These are phyloP conservation scores for Malus fusca DNA, from an alignment of 306 rosid genomes.

Conservation along the genomic window DNA sequence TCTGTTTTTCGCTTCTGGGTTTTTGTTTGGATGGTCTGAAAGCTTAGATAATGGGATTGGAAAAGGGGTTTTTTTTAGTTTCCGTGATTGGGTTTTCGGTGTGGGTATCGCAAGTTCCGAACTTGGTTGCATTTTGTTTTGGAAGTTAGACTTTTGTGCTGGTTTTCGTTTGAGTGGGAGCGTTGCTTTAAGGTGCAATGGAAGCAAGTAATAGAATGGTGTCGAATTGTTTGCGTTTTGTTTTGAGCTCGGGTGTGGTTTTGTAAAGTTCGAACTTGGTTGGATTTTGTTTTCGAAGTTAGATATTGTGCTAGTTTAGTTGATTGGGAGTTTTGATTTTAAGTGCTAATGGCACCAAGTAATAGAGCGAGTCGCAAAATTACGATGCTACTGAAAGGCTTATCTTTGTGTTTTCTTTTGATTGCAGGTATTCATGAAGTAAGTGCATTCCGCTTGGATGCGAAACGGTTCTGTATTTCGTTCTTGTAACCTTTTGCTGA, in stretches of 20 bases:
- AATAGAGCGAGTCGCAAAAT: not conserved
- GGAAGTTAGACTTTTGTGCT: not conserved
- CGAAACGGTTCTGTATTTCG: not conserved
- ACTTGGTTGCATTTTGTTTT: not conserved
- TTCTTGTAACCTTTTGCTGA: not conserved
- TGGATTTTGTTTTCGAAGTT: not conserved
- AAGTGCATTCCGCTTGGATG: conserved; percentile 36
- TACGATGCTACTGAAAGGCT: conserved; percentile 1
- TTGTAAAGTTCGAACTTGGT: not conserved
- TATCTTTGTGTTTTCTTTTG: conserved; percentile 7
- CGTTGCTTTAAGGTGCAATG: not conserved
- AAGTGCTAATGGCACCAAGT: not conserved
- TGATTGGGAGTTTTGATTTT: not conserved
- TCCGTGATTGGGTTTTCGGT: not conserved
- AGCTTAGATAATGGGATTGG: not conserved
- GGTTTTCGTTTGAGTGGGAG: not conserved
- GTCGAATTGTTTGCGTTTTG: not conserved
- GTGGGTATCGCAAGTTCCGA: not conserved
- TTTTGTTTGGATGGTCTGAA: not conserved
- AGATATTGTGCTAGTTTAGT: not conserved
- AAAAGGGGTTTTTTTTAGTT: not conserved
- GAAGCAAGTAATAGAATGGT: not conserved
- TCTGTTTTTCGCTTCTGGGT: not conserved
- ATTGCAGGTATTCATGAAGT: conserved; percentile 98
- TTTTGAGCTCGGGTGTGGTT: not conserved